These are phyloP conservation scores for Platanthera zijinensis DNA, from an alignment of 106 monocot genomes.

Conservation along the genomic window DNA sequence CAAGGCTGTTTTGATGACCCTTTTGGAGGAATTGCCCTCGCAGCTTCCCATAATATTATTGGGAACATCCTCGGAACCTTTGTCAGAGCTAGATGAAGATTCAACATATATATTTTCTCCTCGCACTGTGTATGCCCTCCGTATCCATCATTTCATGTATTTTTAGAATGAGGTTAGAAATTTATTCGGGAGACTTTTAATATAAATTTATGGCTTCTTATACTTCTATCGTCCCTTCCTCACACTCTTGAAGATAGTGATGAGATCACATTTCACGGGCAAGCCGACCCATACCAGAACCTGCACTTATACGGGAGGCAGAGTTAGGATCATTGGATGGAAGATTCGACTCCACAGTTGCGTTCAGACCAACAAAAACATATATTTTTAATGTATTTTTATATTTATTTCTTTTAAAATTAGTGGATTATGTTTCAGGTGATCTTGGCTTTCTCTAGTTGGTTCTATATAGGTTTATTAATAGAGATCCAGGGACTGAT, in stretches of 20 bases:
- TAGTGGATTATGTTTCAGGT: too few relatives aligned
- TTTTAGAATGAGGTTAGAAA: neutral
- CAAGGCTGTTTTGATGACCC: constrained; percentile 56
- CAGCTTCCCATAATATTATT: constrained; percentile 46
- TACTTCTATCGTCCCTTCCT: neutral
- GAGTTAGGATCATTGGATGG: too few relatives aligned
- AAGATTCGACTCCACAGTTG: too few relatives aligned
- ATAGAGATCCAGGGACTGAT: too few relatives aligned
- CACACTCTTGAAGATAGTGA: neutral
- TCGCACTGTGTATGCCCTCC: constrained; percentile 33
- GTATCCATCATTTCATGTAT: neutral
- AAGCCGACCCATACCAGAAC: too few relatives aligned
- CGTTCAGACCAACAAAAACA: too few relatives aligned
- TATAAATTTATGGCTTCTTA: neutral
- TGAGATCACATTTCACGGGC: too few relatives aligned
- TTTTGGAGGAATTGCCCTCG: constrained; percentile 59
- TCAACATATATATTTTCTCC: constrained; percentile 36
- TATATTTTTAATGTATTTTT: too few relatives aligned
- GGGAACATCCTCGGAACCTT: constrained; percentile 43
- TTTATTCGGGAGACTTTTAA: neutral
- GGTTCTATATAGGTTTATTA: too few relatives aligned
- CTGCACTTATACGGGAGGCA: too few relatives aligned
- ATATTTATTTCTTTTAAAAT: too few relatives aligned
- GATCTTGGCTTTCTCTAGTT: too few relatives aligned
- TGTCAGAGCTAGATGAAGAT: constrained; percentile 38